Percentiles rank a stretch among this genome's conserved stretches.
phyloP scores from a whole-genome alignment of 1,284 basidiomycete species.

The Pterulicium gracile region DNA sequence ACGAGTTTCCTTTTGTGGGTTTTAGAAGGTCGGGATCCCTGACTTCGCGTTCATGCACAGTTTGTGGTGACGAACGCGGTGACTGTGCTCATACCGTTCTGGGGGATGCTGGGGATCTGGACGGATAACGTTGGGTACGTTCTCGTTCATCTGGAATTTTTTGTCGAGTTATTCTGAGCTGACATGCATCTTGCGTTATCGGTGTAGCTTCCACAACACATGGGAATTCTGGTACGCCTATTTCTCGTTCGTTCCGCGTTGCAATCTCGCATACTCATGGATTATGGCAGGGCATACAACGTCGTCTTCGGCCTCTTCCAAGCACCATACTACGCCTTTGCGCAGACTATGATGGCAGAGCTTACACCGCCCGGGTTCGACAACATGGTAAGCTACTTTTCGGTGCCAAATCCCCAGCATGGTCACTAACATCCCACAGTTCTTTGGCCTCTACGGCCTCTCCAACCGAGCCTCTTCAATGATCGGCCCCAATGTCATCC shows the following conservation, averaged over 20 bases:
- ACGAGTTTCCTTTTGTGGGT: slow-evolving; percentile 18
- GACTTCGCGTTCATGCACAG: slow-evolving; percentile 23
- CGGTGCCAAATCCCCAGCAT: too few relatives aligned
- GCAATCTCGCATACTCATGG: too few relatives aligned
- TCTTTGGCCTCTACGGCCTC: slow-evolving; percentile 75
- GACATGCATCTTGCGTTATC: not conserved
- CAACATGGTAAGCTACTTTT: slow-evolving; percentile 46
- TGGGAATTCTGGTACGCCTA: slow-evolving; percentile 74
- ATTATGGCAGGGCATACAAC: slow-evolving; percentile 68
- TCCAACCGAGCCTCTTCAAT: slow-evolving; percentile 76
- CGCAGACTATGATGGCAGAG: slow-evolving; percentile 84
- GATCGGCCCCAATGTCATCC: slow-evolving; percentile 72
- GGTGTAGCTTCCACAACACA: slow-evolving; percentile 63
- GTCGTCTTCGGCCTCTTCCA: slow-evolving; percentile 77
- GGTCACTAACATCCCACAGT: slow-evolving; percentile 25
- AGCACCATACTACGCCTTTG: slow-evolving; percentile 79
- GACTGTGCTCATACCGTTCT: slow-evolving; percentile 69
- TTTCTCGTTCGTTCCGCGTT: too few relatives aligned
- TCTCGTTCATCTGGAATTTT: too few relatives aligned
- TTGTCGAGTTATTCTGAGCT: slow-evolving; percentile 9
- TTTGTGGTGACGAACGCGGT: slow-evolving; percentile 71
- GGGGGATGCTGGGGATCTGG: slow-evolving; percentile 85
- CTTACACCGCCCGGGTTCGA: slow-evolving; percentile 74
- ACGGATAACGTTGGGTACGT: slow-evolving; percentile 59
- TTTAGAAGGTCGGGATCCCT: not conserved